Conservation (phyloP, 2,329 filamentous ascomycete species). For the Hypoxylon sp. region DNA sequence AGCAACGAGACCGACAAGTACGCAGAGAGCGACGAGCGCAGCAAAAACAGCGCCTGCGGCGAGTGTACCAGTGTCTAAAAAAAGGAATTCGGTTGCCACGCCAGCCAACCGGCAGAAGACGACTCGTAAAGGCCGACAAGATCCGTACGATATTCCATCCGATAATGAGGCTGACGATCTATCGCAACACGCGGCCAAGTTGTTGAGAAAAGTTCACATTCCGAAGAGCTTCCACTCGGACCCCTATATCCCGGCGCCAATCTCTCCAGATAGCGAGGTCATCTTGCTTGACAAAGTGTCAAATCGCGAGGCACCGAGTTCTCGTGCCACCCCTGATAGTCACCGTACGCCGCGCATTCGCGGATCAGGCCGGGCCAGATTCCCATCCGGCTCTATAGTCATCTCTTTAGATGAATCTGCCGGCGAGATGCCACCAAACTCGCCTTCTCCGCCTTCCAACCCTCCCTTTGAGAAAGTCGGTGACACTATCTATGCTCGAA, state of each 20-base stretch:
- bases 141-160: constrained; percentile 45
- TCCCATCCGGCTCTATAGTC: constrained; percentile 5
- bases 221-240: background rate
- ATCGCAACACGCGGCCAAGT: background rate
- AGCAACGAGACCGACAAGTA: background rate
- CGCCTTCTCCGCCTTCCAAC: background rate
- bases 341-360: background rate
- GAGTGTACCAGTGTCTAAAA: background rate
- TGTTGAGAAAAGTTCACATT: background rate
- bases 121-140: constrained; percentile 16
- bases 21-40: background rate
- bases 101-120: background rate
- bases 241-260: constrained; percentile 1
- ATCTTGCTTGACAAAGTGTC: constrained; percentile 11
- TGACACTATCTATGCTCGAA: background rate
- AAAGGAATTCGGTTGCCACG: background rate
- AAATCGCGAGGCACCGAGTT: background rate
- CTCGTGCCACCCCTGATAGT: background rate
- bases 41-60: background rate
- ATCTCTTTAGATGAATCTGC: constrained; percentile 13
- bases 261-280: constrained; percentile 10
- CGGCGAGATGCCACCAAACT: background rate
- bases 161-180: constrained; percentile 38
- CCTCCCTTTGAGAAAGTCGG: background rate
- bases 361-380: background rate